Percentiles rank a stretch among this genome's conserved stretches.
Evolutionary conservation across 202 grass and related monocot genomes (phyloP).

Genomic region (Setaria viridis): DNA sequence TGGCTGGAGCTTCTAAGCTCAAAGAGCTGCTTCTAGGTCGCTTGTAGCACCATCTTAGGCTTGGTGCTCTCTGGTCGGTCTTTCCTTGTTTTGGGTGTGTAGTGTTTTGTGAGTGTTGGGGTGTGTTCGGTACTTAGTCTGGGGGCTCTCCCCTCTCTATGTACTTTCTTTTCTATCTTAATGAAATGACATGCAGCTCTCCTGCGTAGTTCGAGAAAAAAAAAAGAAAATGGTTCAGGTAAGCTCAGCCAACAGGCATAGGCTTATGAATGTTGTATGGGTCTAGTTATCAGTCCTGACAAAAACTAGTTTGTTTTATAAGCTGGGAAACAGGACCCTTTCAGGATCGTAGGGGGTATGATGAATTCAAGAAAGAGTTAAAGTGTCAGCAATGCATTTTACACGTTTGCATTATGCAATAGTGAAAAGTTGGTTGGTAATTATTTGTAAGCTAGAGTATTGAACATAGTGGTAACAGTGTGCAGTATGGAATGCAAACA

Average conservation of each 20-base stretch:
- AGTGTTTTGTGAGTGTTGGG: too few relatives aligned
- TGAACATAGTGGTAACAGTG: not conserved
- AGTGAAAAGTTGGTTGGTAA: not conserved
- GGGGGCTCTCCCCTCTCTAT: too few relatives aligned
- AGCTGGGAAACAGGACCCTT: not conserved
- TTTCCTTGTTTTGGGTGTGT: too few relatives aligned
- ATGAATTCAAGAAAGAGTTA: not conserved
- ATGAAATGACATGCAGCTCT: too few relatives aligned
- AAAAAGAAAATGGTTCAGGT: not conserved
- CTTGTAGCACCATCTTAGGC: too few relatives aligned
- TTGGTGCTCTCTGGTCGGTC: too few relatives aligned
- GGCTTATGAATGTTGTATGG: not conserved
- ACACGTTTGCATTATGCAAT: not conserved
- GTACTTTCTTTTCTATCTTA: too few relatives aligned
- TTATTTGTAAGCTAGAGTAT: not conserved
- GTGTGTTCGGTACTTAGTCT: too few relatives aligned
- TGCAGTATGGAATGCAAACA: not conserved
- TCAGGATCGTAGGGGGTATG: not conserved
- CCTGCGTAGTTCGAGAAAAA: too few relatives aligned
- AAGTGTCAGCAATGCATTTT: not conserved
- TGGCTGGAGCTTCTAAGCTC: too few relatives aligned
- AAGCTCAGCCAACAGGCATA: conserved; percentile 13
- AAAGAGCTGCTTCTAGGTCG: too few relatives aligned
- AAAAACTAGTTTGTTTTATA: conserved; percentile 6
- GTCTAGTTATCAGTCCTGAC: conserved; percentile 5